A percentile compares a stretch with the other conserved stretches of the same genome.
Evolutionary conservation across 257 asterid genomes (phyloP).

Genomic region (Phtheirospermum japonicum): DNA sequence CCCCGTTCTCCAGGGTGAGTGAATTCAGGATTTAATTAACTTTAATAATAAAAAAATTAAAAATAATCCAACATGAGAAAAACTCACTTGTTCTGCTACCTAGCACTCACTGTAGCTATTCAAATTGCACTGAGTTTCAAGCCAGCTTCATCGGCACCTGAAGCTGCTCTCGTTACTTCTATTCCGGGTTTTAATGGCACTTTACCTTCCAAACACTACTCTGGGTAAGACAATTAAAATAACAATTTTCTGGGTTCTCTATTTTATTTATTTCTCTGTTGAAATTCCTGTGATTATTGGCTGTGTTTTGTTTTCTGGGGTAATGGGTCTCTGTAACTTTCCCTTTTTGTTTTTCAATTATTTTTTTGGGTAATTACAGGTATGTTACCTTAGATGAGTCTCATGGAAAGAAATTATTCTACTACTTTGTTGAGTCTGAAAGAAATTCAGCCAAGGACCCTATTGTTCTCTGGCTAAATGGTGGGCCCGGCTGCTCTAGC

Average conservation of each 20-base stretch:
- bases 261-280: background rate
- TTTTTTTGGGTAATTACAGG: conserved; percentile 34
- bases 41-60: background rate
- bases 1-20: background rate
- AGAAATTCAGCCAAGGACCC: conserved; percentile 72
- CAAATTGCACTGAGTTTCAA: conserved; percentile 25
- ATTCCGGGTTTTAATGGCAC: conserved; percentile 76
- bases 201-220: conserved; percentile 78
- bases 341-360: background rate
- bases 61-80: conserved; percentile 26
- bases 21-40: background rate
- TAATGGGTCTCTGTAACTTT: conserved; percentile 13
- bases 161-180: conserved; percentile 47
- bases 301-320: conserved; percentile 6
- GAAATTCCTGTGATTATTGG: background rate
- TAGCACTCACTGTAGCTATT: conserved; percentile 18
- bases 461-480: conserved; percentile 93
- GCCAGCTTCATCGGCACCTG: conserved; percentile 55
- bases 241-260: background rate
- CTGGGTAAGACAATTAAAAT: conserved; percentile 51
- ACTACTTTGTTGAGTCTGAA: conserved; percentile 88
- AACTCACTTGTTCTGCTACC: conserved; percentile 12
- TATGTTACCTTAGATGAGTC: conserved; percentile 67
- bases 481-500: conserved; percentile 99
- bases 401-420: conserved; percentile 67